These are phyloP conservation scores for Arthrobotrys entomopaga DNA, from an alignment of 2,329 filamentous ascomycete species.

Conservation along the genomic window DNA sequence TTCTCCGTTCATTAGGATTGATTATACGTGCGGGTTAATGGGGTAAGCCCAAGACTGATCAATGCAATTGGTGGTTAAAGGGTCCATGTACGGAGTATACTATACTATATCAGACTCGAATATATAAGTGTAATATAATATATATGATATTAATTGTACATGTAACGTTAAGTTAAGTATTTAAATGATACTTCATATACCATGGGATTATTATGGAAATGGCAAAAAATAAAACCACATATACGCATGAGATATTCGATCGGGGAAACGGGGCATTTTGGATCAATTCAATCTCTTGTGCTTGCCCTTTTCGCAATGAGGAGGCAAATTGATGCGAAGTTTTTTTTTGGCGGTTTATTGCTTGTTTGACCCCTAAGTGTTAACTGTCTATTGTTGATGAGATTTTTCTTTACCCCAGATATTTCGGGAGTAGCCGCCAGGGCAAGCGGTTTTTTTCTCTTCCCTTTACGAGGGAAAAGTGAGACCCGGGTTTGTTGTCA, in stretches of 20 bases:
- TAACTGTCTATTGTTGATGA: conserved; percentile 1
- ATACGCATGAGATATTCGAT: no score
- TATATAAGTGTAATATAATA: no score
- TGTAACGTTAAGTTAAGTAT: no score
- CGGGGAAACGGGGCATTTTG: no score
- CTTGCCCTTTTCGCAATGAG: conserved; percentile 32
- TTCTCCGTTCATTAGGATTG: conserved; percentile 15
- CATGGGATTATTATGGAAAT: no score
- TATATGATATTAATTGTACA: no score
- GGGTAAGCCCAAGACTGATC: conserved; percentile 12
- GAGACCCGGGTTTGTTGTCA: conserved; percentile 42
- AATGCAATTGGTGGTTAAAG: no score
- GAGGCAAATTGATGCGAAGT: conserved; percentile 41
- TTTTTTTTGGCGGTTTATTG: background rate
- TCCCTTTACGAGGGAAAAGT: conserved; percentile 14
- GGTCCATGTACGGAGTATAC: no score
- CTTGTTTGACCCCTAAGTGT: background rate
- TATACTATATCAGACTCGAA: no score
- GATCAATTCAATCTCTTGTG: conserved; percentile 11
- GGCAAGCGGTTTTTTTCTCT: conserved; percentile 26
- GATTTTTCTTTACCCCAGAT: conserved; percentile 40
- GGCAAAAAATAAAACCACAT: no score
- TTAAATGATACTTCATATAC: no score
- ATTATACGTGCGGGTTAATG: conserved; percentile 9
- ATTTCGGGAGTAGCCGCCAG: conserved; percentile 48